Percentiles rank a stretch among this genome's conserved stretches.
These are phyloP conservation scores for Kodamaea neixiangensis DNA, from an alignment of 805 yeast species.

Conservation along the genomic window DNA sequence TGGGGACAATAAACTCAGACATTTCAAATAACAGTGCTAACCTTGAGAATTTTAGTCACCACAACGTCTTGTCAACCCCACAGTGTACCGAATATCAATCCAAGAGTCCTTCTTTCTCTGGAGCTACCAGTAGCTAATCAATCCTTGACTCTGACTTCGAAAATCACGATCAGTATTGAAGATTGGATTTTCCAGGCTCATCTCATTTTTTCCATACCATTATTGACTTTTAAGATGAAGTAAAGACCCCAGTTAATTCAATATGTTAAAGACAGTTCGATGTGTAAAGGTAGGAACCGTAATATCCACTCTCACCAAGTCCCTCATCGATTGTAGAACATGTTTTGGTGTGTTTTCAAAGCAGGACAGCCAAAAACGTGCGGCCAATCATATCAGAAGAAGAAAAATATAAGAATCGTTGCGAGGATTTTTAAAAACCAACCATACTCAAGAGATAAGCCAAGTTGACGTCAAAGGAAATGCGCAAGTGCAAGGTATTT, in stretches of 20 bases:
- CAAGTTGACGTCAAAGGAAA: slow-evolving; percentile 26
- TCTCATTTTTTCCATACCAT: background rate
- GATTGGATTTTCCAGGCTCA: background rate
- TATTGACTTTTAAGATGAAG: background rate
- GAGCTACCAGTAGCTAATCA: background rate
- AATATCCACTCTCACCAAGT: background rate
- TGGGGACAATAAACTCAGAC: slow-evolving; percentile 6
- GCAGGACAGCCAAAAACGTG: background rate
- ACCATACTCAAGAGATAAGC: background rate
- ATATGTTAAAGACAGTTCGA: background rate
- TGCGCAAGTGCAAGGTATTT: slow-evolving; percentile 97
- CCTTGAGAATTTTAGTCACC: background rate
- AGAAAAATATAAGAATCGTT: background rate
- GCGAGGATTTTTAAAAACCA: background rate
- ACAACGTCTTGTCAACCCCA: too few relatives aligned
- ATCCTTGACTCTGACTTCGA: background rate
- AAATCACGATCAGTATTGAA: background rate
- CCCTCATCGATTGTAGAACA: background rate
- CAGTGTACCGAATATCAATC: too few relatives aligned
- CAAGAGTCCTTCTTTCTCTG: too few relatives aligned
- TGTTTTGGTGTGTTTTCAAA: background rate
- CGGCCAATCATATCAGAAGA: background rate
- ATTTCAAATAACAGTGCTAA: too few relatives aligned
- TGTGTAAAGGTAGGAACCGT: background rate
- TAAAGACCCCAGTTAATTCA: background rate